Percentiles rank a stretch among this genome's conserved stretches.
Evolutionary conservation across 805 yeast species (phyloP).

Genomic region (Metschnikowia kunwiensis): DNA sequence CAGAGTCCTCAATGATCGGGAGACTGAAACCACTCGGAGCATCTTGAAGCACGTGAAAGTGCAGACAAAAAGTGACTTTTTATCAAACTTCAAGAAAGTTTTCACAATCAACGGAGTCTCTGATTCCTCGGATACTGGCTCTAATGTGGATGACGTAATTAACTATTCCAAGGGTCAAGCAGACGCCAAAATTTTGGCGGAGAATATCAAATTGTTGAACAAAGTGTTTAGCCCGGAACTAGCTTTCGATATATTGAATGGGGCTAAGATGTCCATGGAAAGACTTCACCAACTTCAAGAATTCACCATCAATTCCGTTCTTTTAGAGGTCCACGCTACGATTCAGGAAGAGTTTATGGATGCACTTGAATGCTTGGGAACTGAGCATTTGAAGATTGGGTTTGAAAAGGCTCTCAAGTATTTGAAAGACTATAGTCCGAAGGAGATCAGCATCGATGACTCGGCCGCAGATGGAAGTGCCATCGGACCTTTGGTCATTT

Average conservation of each 20-base stretch:
- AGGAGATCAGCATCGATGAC: constrained; percentile 26
- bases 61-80: constrained; percentile 53
- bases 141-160: background rate
- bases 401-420: constrained; percentile 76
- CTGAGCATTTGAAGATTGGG: constrained; percentile 77
- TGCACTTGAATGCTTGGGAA: constrained; percentile 59
- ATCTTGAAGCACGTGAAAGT: constrained; percentile 49
- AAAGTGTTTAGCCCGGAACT: constrained; percentile 77
- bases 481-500: constrained; percentile 82
- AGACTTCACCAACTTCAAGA: constrained; percentile 42
- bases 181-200: constrained; percentile 69
- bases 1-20: constrained; percentile 37
- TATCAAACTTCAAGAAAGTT: constrained; percentile 62
- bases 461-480: constrained; percentile 23
- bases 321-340: constrained; percentile 35
- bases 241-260: constrained; percentile 65
- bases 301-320: constrained; percentile 34
- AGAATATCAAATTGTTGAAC: constrained; percentile 72
- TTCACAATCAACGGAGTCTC: constrained; percentile 33
- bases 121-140: constrained; percentile 1
- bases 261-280: constrained; percentile 62
- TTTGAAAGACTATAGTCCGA: constrained; percentile 69
- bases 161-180: constrained; percentile 71
- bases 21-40: constrained; percentile 45
- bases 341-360: constrained; percentile 65